Percentiles rank a stretch among this genome's conserved stretches.
These are phyloP conservation scores for Phylloporus sp. DNA, from an alignment of 1,284 basidiomycete genomes.

Conservation along the genomic window DNA sequence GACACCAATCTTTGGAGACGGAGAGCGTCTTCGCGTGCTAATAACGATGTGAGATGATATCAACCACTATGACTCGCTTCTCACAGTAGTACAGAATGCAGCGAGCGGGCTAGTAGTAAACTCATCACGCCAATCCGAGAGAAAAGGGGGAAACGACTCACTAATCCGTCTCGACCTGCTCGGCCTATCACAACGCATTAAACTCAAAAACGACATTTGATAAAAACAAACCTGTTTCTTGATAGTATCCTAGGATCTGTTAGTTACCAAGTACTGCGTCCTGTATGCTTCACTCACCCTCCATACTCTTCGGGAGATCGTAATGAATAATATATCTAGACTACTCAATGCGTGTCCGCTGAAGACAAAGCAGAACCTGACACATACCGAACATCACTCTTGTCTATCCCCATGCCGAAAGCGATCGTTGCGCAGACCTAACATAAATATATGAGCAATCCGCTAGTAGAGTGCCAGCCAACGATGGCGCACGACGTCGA, in stretches of 20 bases:
- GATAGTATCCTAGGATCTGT: conserved; percentile 72
- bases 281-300: conserved; percentile 55
- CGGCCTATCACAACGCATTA: conserved; percentile 49
- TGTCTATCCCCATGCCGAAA: conserved; percentile 91
- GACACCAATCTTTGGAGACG: conserved; percentile 58
- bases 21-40: conserved; percentile 78
- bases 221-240: conserved; percentile 71
- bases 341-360: conserved; percentile 3
- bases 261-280: background rate
- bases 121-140: background rate
- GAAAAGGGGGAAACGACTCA: conserved; percentile 41
- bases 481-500: conserved; percentile 59
- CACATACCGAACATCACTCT: conserved; percentile 73
- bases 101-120: conserved; percentile 63
- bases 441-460: conserved; percentile 29
- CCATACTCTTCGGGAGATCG: conserved; percentile 83
- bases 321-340: conserved; percentile 74
- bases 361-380: conserved; percentile 5
- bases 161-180: conserved; percentile 83
- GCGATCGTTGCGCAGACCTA: conserved; percentile 72
- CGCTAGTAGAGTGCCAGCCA: background rate
- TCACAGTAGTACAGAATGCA: conserved; percentile 84
- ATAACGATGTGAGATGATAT: conserved; percentile 5
- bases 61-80: conserved; percentile 21
- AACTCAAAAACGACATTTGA: conserved; percentile 4